A percentile compares a stretch with the other conserved stretches of the same genome.
These are phyloP conservation scores for Stentor roeselii DNA, from an alignment of 73 alveolate species.

Conservation along the genomic window DNA sequence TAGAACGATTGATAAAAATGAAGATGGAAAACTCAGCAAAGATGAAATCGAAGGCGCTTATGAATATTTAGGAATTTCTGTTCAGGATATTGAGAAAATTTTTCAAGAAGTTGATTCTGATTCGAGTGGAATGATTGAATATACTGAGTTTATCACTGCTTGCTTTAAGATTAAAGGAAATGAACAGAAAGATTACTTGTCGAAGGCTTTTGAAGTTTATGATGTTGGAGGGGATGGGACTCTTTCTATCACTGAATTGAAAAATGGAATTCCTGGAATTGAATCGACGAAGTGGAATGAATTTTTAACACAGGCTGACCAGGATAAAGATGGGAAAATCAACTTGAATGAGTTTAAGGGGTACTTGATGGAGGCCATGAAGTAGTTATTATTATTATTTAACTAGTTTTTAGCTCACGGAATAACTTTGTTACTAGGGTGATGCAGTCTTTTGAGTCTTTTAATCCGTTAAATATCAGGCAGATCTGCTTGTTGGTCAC, in stretches of 20 bases:
- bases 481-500: not conserved
- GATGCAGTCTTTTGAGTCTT: not conserved
- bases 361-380: not conserved
- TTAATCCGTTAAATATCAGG: not conserved
- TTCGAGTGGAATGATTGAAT: conserved; percentile 19
- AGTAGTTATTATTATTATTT: too few relatives aligned
- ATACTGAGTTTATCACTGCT: not conserved
- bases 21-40: conserved; percentile 19
- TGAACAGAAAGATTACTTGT: not conserved
- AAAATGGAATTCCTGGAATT: not conserved
- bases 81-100: not conserved
- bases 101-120: not conserved
- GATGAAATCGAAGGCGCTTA: conserved; percentile 7
- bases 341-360: not conserved
- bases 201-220: not conserved
- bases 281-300: conserved; percentile 7
- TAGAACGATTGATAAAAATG: conserved; percentile 10
- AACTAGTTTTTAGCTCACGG: not conserved
- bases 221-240: not conserved
- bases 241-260: not conserved
- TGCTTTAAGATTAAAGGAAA: not conserved
- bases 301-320: conserved; percentile 16
- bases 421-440: not conserved
- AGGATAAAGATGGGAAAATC: conserved; percentile 4
- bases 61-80: not conserved